A percentile compares a stretch with the other conserved stretches of the same genome.
Conservation (phyloP, 23 red algal genomes). For the Gracilaria caudata region DNA sequence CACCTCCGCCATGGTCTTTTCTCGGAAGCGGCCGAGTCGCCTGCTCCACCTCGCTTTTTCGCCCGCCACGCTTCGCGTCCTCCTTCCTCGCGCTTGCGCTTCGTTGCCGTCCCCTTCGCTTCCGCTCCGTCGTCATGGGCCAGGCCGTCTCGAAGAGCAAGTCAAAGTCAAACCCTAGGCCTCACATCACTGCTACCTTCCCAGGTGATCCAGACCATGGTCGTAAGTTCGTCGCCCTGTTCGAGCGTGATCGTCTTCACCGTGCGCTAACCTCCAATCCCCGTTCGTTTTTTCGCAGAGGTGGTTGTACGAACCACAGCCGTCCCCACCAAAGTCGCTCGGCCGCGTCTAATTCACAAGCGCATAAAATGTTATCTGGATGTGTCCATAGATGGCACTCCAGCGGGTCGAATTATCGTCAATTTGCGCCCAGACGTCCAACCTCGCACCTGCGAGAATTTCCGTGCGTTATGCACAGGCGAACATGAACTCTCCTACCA, state of each 20-base stretch:
- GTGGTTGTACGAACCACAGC: slow-evolving; percentile 43
- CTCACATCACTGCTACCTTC: slow-evolving; percentile 62
- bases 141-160: slow-evolving; percentile 46
- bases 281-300: slow-evolving; percentile 15
- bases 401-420: slow-evolving; percentile 74
- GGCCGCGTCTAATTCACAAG: slow-evolving; percentile 41
- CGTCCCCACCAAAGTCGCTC: slow-evolving; percentile 30
- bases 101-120: background rate
- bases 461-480: slow-evolving; percentile 63
- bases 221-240: slow-evolving; percentile 34
- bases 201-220: slow-evolving; percentile 71
- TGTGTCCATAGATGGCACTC: slow-evolving; percentile 64
- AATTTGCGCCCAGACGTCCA: slow-evolving; percentile 73
- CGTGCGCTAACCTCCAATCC: background rate
- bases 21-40: background rate
- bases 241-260: background rate
- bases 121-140: slow-evolving; percentile 25
- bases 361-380: slow-evolving; percentile 79
- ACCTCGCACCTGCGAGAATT: slow-evolving; percentile 92
- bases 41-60: background rate
- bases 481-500: slow-evolving; percentile 76
- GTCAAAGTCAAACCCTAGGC: slow-evolving; percentile 32
- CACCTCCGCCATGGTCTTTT: background rate
- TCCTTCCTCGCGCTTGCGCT: background rate
- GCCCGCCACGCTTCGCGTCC: background rate